phyloP scores from a whole-genome alignment of 768 basidiomycete species.

The Termitomyces sp. region DNA sequence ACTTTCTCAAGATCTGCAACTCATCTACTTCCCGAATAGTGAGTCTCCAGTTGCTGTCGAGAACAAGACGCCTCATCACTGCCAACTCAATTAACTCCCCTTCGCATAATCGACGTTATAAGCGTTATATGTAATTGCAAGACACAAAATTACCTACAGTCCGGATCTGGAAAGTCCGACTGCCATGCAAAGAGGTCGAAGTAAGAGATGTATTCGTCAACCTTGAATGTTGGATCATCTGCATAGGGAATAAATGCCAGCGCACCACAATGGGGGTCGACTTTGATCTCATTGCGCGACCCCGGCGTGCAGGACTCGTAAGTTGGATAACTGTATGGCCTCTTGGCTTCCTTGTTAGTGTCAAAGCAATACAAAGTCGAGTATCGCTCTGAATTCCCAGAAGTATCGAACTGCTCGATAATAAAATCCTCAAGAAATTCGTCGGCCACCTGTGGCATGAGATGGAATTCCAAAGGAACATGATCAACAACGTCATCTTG shows the following conservation, averaged over 20 bases:
- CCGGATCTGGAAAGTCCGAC: slow-evolving; percentile 36
- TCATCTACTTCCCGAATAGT: slow-evolving; percentile 30
- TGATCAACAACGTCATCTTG: background rate
- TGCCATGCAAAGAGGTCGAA: slow-evolving; percentile 30
- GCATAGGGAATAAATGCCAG: slow-evolving; percentile 38
- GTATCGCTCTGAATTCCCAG: slow-evolving; percentile 6
- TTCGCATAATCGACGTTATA: slow-evolving; percentile 12
- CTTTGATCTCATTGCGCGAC: slow-evolving; percentile 22
- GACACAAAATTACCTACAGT: slow-evolving; percentile 30
- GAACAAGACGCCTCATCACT: slow-evolving; percentile 31
- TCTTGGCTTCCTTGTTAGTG: background rate
- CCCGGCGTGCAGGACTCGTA: slow-evolving; percentile 46
- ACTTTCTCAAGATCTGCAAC: slow-evolving; percentile 19
- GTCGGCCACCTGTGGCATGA: background rate
- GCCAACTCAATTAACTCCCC: slow-evolving; percentile 47
- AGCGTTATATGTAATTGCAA: background rate
- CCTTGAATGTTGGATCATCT: slow-evolving; percentile 36
- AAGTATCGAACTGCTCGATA: slow-evolving; percentile 11
- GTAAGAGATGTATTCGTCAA: slow-evolving; percentile 17
- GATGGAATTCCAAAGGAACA: slow-evolving; percentile 1
- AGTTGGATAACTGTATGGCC: slow-evolving; percentile 13
- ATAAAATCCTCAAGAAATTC: slow-evolving; percentile 7
- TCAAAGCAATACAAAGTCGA: slow-evolving; percentile 9
- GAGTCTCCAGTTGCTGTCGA: slow-evolving; percentile 20
- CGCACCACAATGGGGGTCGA: background rate